Base-by-base conservation (phyloP, 2,329 filamentous ascomycete genomes). In the Colletotrichum sp. region DNA sequence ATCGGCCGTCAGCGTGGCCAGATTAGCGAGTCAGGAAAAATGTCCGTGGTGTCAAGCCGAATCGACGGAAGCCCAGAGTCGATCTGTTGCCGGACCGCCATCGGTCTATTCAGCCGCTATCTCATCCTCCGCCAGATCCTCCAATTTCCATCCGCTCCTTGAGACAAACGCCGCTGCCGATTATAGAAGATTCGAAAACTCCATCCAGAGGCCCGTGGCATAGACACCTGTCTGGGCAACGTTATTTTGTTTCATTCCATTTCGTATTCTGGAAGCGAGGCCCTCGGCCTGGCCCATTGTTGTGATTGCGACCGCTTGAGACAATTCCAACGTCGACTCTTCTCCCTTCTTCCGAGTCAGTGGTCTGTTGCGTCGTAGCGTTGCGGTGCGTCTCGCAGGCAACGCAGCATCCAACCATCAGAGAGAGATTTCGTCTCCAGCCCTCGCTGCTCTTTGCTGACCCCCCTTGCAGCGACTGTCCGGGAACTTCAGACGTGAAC, bases 211-310 rank as follows among this genome's bases (percentile, higher is more conserved):
- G 70, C 73, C 70, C 70, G 70, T 75, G 73, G 21, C 32, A 57
- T 34, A 34, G 26, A 73, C 34, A 32, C 13, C 60, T 75, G 65
- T 36, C 74, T 71, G 52, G 71, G 61, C 74, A 70, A 63, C 60
- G 32, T 39, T 66, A 32, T 67, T 67, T 66, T 66, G 74, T 70
- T 71, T 74, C 72, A 63, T 76, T 75, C 74, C 55, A 71, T 59
- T 66, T 67, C 36, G 34, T 52, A 32, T 75, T 76, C 74, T 76
- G 67, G 74, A 76, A 76, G 61, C 39, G 71, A 55, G 64, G 64
- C 28, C 69, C 34, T 36, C 30, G 28, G 28, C 71, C 26, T 63
- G 69, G 52, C 43, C 63, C 28, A 66, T 21, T 24, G 26, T n/a
- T 24, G 43, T 32, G 39, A 60, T 28, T 70, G 36, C 18, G 34